These are phyloP conservation scores for Trichopus zeylanicus DNA, from an alignment of 116 monocot species.

Conservation along the genomic window DNA sequence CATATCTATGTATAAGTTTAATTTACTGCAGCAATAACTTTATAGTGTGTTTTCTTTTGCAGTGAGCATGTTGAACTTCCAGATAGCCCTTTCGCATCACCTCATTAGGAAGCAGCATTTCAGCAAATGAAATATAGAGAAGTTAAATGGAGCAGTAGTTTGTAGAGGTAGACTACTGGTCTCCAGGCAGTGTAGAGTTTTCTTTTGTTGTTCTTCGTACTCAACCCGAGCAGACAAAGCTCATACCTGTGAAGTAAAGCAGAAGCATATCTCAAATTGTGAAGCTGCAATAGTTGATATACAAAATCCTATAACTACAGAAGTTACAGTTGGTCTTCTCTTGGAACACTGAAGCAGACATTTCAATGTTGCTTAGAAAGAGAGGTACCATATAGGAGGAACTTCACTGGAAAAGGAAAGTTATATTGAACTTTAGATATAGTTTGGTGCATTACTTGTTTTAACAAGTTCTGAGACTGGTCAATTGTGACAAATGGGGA, in stretches of 20 bases:
- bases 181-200: neutral
- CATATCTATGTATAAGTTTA: too few relatives aligned
- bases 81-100: conserved; percentile 36
- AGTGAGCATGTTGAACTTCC: conserved; percentile 37
- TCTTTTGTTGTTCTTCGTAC: neutral
- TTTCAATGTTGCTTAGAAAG: conserved; percentile 1
- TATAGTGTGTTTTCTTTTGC: neutral
- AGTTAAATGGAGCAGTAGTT: conserved; percentile 9
- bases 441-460: too few relatives aligned
- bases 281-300: neutral
- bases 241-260: neutral
- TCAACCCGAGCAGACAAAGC: neutral
- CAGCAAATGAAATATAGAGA: conserved; percentile 12
- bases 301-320: neutral
- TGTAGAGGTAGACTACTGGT: conserved; percentile 7
- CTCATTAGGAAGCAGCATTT: conserved; percentile 17
- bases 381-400: neutral
- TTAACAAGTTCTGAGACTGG: too few relatives aligned
- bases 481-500: neutral
- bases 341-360: neutral
- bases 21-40: neutral
- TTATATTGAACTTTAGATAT: neutral
- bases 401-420: neutral
- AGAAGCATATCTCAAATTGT: neutral
- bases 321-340: neutral